Base-by-base conservation (phyloP, 768 basidiomycete species). In the Boletus rubescentipes region DNA sequence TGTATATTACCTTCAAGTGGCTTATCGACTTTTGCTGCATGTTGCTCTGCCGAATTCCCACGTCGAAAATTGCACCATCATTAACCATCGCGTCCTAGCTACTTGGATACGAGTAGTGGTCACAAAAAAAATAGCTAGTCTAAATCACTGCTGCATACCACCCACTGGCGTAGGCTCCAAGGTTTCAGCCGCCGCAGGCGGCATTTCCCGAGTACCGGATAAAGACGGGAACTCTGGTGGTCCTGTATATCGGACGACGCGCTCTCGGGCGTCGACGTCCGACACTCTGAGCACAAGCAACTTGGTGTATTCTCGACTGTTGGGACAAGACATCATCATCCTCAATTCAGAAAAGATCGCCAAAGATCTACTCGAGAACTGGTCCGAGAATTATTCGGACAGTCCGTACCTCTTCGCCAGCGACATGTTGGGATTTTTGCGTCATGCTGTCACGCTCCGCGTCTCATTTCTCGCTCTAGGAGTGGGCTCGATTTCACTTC, bases 251-350 rank as follows among this genome's bases (percentile, higher is more conserved):
- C 6, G 51, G 16, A 37, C 37, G 48, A 31, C 47, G 31, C 30
- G 39, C 35, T 8, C 5, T 59, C 14, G 10, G 16, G 5, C 23
- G 14, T 6, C 32, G 18, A 39, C 23, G 21, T 14, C 1, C 2
- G 21, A 30, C 32, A 9, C 37, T 1, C 0, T 6, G 26, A 26
- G 2, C 30, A 1, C 26, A 59, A 46, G 58, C 6, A 48, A 50
- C 38, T n/a, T 58, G 1, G 16, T 58, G 7, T 46, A 56, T 30
- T 23, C 30, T 16, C 26, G 39, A 4, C 4, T 41, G 4, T 31
- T 56, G 1, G 57, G 57, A 11, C 44, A 41, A 16, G 57, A 54
- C 2, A 20, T 61, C 18, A 56, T 61, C 12, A 49, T 61, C 36
- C 29, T 61, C 26, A 55, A 48, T 14, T 60, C 58, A 11, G 58